Percentiles rank a stretch among this genome's conserved stretches.
These are phyloP conservation scores for Apostasia shenzhenica DNA, from an alignment of 106 monocot species.

Conservation along the genomic window DNA sequence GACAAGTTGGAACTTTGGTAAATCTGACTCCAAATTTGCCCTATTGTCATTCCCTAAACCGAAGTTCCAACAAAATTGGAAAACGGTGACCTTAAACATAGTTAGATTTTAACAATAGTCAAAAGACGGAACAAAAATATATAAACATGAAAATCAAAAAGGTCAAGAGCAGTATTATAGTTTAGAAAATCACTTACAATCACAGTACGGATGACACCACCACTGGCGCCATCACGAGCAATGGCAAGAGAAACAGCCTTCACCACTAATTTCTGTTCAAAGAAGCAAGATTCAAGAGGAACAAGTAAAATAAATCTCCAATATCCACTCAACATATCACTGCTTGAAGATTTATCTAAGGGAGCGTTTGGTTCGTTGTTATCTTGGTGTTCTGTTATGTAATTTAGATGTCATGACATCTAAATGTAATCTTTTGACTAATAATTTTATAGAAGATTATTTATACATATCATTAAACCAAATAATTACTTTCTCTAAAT, in stretches of 20 bases:
- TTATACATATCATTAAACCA: no score
- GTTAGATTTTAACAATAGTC: not conserved
- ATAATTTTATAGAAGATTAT: no score
- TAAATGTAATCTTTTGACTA: no score
- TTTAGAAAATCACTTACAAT: slow-evolving; percentile 42
- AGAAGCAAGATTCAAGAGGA: not conserved
- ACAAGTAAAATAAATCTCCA: no score
- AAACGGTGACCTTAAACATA: not conserved
- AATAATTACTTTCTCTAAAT: no score
- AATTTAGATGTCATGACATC: no score
- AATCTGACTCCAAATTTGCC: not conserved
- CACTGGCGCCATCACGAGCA: slow-evolving; percentile 92
- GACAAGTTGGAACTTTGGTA: not conserved
- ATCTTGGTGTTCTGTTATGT: no score
- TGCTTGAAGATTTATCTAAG: no score
- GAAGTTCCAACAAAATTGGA: not conserved
- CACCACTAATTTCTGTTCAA: slow-evolving; percentile 66
- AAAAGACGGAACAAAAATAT: not conserved
- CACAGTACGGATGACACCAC: slow-evolving; percentile 92
- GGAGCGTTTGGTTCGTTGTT: no score
- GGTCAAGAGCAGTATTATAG: not conserved
- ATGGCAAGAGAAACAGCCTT: slow-evolving; percentile 92
- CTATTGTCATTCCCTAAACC: not conserved
- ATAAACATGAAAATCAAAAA: not conserved
- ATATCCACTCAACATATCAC: no score